Evolutionary conservation across 176 grass and related monocot species (phyloP).

Genomic region (Cenchrus purpureus): DNA sequence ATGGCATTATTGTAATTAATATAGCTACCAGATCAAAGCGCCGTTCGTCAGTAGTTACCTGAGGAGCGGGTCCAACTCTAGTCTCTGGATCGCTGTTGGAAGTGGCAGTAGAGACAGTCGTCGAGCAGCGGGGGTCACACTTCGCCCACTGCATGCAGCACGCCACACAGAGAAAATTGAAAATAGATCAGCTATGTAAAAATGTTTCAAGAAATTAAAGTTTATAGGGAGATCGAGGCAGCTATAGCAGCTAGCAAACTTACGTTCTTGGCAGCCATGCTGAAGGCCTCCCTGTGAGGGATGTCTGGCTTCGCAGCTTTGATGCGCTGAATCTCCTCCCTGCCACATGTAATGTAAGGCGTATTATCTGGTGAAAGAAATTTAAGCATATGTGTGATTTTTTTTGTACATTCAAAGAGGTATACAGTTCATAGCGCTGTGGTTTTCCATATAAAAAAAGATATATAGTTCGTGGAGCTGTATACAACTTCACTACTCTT

Average conservation of each 20-base stretch:
- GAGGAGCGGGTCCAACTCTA: conserved; percentile 52
- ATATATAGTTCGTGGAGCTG: background rate
- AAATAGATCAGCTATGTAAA: too few relatives aligned
- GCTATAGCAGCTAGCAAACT: conserved; percentile 19
- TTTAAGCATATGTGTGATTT: background rate
- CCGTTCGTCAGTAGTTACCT: conserved; percentile 6
- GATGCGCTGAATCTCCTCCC: conserved; percentile 99
- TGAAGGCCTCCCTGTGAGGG: conserved; percentile 97
- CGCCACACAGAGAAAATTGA: background rate
- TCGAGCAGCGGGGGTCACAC: conserved; percentile 79
- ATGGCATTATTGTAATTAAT: too few relatives aligned
- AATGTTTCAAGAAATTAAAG: background rate
- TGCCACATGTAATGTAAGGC: conserved; percentile 28
- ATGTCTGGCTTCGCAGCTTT: conserved; percentile 95
- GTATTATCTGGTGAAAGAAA: background rate
- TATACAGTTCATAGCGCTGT: background rate
- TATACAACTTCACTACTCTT: background rate
- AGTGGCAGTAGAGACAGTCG: conserved; percentile 60
- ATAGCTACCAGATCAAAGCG: too few relatives aligned
- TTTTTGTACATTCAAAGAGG: background rate
- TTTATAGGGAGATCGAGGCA: background rate
- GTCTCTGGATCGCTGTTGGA: conserved; percentile 52
- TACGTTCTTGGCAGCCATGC: conserved; percentile 99
- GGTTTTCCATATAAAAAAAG: too few relatives aligned
- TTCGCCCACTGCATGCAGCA: conserved; percentile 74